These are phyloP conservation scores for Hibiscus syriacus DNA, from an alignment of 345 rosid genomes.

Conservation along the genomic window DNA sequence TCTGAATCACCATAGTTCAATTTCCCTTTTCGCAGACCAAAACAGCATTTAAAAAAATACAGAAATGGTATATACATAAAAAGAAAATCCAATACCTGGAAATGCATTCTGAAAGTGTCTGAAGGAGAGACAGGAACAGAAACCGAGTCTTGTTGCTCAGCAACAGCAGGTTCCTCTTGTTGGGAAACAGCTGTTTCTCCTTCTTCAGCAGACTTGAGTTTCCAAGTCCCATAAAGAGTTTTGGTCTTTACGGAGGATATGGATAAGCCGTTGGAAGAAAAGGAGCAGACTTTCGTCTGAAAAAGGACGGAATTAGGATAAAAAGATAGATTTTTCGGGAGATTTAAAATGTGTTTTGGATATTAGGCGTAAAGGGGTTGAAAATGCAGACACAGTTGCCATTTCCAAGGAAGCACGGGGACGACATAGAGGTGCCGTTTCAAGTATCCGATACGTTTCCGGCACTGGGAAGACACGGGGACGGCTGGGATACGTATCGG, in stretches of 20 bases:
- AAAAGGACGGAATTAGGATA: constrained; percentile 23
- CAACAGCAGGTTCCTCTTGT: too few relatives aligned
- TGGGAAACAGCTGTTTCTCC: too few relatives aligned
- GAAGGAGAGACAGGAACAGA: too few relatives aligned
- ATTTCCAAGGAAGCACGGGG: too few relatives aligned
- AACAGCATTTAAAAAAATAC: background rate
- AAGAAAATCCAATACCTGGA: constrained; percentile 68
- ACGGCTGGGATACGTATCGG: too few relatives aligned
- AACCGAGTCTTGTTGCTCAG: too few relatives aligned
- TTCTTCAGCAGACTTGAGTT: constrained; percentile 46
- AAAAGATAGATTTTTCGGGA: constrained; percentile 10
- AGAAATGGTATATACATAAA: background rate
- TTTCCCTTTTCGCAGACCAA: background rate
- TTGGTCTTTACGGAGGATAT: background rate
- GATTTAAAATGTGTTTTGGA: constrained; percentile 4
- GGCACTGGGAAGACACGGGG: too few relatives aligned
- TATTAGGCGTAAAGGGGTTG: constrained; percentile 22
- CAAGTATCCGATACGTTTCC: too few relatives aligned
- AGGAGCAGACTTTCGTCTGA: constrained; percentile 14
- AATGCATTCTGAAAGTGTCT: constrained; percentile 73
- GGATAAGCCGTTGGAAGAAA: constrained; percentile 17
- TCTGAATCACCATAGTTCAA: background rate
- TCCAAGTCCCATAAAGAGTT: constrained; percentile 14
- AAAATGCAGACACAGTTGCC: constrained; percentile 40
- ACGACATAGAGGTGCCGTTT: too few relatives aligned